A percentile compares a stretch with the other conserved stretches of the same genome.
Conservation (phyloP, 1,284 basidiomycete genomes). For the Blastosporella zonata region DNA sequence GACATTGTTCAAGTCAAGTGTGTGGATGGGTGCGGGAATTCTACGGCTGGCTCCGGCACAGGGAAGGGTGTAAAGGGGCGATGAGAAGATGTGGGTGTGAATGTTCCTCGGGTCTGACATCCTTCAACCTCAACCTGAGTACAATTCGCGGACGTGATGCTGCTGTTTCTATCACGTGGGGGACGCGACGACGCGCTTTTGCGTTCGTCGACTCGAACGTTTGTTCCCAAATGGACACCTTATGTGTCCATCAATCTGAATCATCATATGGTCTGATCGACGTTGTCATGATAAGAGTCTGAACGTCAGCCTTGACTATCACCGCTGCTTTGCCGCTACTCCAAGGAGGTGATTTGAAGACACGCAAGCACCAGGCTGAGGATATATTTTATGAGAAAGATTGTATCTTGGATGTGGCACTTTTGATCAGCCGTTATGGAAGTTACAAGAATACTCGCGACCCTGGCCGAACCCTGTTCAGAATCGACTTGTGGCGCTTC, state of each 20-base stretch:
- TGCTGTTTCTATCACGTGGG: constrained; percentile 17
- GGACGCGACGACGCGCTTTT: constrained; percentile 12
- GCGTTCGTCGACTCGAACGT: constrained; percentile 1
- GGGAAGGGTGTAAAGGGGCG: constrained; percentile 5
- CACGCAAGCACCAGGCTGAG: too few species aligned
- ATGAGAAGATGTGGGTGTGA: constrained; percentile 18
- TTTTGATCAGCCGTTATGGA: too few species aligned
- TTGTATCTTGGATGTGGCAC: too few species aligned
- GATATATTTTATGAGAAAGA: too few species aligned
- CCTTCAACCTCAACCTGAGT: constrained; percentile 14
- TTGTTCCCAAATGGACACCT: constrained; percentile 7
- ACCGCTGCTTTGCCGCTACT: too few species aligned
- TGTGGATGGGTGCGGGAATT: not conserved
- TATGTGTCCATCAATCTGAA: not conserved
- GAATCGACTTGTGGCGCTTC: not conserved
- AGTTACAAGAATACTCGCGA: too few species aligned
- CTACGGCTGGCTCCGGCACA: not conserved
- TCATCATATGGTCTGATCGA: not conserved
- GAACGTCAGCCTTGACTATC: too few species aligned
- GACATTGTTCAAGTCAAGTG: constrained; percentile 16
- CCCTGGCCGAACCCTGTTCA: too few species aligned
- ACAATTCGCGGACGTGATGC: constrained; percentile 15
- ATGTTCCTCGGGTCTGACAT: constrained; percentile 17
- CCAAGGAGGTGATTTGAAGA: too few species aligned
- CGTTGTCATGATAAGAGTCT: too few species aligned